Evolutionary conservation across 345 rosid genomes (phyloP).

Genomic region (Corymbia maculata): DNA sequence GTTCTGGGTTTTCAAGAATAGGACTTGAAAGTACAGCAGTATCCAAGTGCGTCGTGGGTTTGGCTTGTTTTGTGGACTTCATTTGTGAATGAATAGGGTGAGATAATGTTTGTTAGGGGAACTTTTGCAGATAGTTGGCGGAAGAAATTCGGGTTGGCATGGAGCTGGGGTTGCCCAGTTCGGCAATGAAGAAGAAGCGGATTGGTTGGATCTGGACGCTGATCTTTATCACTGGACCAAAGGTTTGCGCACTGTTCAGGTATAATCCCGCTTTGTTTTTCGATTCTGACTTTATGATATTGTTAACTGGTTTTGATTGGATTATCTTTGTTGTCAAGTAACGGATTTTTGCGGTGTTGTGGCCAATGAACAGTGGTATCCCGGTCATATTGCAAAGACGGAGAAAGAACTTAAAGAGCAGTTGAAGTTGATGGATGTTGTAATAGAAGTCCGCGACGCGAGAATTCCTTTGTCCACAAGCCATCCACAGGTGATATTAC

Average conservation of each 20-base stretch:
- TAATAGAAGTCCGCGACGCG: constrained; percentile 87
- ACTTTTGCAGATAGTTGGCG: constrained; percentile 55
- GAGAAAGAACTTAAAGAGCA: constrained; percentile 90
- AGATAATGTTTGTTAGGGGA: background rate
- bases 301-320: background rate
- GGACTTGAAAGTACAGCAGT: background rate
- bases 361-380: constrained; percentile 67
- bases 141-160: constrained; percentile 27
- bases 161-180: constrained; percentile 16
- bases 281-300: background rate
- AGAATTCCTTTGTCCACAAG: constrained; percentile 83
- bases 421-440: constrained; percentile 93
- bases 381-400: constrained; percentile 94
- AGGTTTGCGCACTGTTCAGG: constrained; percentile 79
- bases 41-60: background rate
- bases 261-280: background rate
- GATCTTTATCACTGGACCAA: constrained; percentile 72
- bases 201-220: constrained; percentile 69
- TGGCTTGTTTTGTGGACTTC: background rate
- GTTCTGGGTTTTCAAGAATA: background rate
- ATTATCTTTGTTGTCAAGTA: background rate
- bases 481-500: constrained; percentile 68
- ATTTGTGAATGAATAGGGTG: background rate
- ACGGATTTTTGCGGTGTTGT: background rate
- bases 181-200: constrained; percentile 18